Conservation (phyloP, 495 filamentous ascomycete genomes). For the Penicillium riverlandense region DNA sequence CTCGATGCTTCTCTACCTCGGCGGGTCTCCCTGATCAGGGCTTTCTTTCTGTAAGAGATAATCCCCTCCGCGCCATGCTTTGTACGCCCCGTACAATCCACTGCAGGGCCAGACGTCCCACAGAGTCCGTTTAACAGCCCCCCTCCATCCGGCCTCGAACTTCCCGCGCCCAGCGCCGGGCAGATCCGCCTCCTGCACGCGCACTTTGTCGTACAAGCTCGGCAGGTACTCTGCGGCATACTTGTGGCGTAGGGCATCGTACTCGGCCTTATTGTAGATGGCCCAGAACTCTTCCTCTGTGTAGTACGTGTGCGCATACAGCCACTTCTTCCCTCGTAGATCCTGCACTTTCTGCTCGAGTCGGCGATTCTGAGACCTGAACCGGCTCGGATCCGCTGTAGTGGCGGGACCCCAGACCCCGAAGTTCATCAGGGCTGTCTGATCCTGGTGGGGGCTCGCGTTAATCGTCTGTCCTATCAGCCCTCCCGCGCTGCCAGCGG, state of each 20-base stretch:
- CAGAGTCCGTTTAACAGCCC: slow-evolving; percentile 6
- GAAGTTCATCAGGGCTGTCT: slow-evolving; percentile 41
- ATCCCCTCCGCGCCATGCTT: slow-evolving; percentile 17
- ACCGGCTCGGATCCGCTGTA: slow-evolving; percentile 15
- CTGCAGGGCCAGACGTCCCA: slow-evolving; percentile 18
- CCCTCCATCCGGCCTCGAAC: slow-evolving; percentile 9
- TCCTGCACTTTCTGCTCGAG: slow-evolving; percentile 57
- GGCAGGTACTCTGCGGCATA: slow-evolving; percentile 43
- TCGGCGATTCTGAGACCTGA: slow-evolving; percentile 51
- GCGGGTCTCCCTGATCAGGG: background rate
- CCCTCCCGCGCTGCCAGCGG: slow-evolving; percentile 2
- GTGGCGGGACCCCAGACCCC: slow-evolving; percentile 45
- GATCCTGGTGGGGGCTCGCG: slow-evolving; percentile 9
- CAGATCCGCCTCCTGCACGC: slow-evolving; percentile 14
- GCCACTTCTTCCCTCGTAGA: slow-evolving; percentile 58
- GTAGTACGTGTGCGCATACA: slow-evolving; percentile 52
- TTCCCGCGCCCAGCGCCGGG: slow-evolving; percentile 5
- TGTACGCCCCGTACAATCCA: slow-evolving; percentile 18
- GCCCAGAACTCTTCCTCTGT: slow-evolving; percentile 48
- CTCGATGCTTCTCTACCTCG: no score
- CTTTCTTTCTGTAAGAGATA: slow-evolving; percentile 11
- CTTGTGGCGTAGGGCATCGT: slow-evolving; percentile 40
- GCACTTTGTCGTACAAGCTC: slow-evolving; percentile 50
- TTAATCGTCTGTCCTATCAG: slow-evolving; percentile 13
- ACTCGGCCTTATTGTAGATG: slow-evolving; percentile 41